Conservation (phyloP, 371 early-diverging fungal genomes). For the Vairimorpha necatrix region DNA sequence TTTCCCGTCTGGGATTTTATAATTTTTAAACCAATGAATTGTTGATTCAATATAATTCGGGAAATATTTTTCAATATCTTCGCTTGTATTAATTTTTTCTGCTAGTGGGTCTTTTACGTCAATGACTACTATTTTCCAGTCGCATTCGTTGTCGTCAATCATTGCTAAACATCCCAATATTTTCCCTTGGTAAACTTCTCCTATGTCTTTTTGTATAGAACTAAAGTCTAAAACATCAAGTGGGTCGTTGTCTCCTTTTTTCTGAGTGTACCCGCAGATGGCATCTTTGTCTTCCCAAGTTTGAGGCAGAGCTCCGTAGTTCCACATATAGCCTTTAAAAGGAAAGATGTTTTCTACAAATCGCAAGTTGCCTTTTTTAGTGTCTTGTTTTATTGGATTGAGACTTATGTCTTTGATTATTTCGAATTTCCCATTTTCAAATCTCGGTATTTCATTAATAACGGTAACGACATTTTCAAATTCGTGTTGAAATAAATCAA, state of each 20-base stretch:
- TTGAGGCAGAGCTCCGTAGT: constrained; percentile 95
- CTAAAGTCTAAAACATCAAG: constrained; percentile 95
- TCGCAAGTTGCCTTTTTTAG: constrained; percentile 92
- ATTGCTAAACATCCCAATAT: constrained; percentile 90
- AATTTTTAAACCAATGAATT: constrained; percentile 93
- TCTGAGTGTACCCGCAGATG: constrained; percentile 76
- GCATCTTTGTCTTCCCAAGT: constrained; percentile 94
- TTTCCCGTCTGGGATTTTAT: constrained; percentile 98
- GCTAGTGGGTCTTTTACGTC: constrained; percentile 86
- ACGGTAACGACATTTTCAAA: constrained; percentile 80
- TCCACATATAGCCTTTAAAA: constrained; percentile 99
- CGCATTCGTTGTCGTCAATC: constrained; percentile 87
- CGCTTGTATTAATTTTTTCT: constrained; percentile 81
- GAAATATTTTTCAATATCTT: constrained; percentile 84
- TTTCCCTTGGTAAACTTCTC: constrained; percentile 95
- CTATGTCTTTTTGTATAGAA: constrained; percentile 73
- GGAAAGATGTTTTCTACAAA: constrained; percentile 97
- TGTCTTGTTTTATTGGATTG: constrained; percentile 97
- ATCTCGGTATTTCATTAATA: constrained; percentile 91
- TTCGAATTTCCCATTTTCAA: constrained; percentile 98
- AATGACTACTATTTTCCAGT: constrained; percentile 96
- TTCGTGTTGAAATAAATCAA: constrained; percentile 80
- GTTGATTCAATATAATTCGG: constrained; percentile 88
- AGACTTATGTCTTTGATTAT: constrained; percentile 66
- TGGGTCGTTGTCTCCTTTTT: constrained; percentile 91